Evolutionary conservation across 2,329 filamentous ascomycete species (phyloP), one percentile per base, ranked within the genome.

Genomic region (Trichoderma guizhouense): DNA sequence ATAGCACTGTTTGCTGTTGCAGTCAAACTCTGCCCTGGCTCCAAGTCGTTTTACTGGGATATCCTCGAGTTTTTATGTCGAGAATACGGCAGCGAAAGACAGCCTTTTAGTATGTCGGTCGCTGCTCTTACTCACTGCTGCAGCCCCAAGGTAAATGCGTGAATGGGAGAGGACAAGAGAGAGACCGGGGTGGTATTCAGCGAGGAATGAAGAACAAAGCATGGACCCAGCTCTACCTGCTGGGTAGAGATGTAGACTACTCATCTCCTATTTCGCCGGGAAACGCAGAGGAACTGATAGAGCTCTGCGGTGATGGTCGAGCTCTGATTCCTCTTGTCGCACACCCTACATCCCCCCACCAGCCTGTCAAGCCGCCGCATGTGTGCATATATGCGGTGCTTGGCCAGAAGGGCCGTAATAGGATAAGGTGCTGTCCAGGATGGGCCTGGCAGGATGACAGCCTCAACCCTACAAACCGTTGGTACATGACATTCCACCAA

Each of bases 381-480:
- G 57, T 58, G 47, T 43, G 69, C 68, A 30, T 57, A 68, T 28
- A 58, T 69, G 65, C 58, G 71, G 58, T 69, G 18, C 66, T 72
- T 64, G 15, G 34, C 58, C 39, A 65, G 47, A 28, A 69, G 18
- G 60, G 60, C 47, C 63, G 55, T 53, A 58, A 72, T 61, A 63
- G 58, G 70, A 58, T 53, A 62, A 70, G 60, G n/a, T 36, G 61
- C 28, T 60, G 47, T 64, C 60, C 30, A 32, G 71, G 58, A 71
- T 71, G 69, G 21, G 64, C 72, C 72, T 74, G 74, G 72, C 71
- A 73, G 74, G 74, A 75, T 77, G 75, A 75, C 72, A 74, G 72
- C 65, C 63, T 66, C 28, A 65, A 61, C 39, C 53, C 67, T 58
- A 43, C 71, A 36, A 57, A 30, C 55, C 24, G 55, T 39, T 64